Evolutionary conservation across 108 stramenopile species (phyloP), one percentile per base, ranked within the genome.

Genomic region (Stephanodiscus minutulus): DNA sequence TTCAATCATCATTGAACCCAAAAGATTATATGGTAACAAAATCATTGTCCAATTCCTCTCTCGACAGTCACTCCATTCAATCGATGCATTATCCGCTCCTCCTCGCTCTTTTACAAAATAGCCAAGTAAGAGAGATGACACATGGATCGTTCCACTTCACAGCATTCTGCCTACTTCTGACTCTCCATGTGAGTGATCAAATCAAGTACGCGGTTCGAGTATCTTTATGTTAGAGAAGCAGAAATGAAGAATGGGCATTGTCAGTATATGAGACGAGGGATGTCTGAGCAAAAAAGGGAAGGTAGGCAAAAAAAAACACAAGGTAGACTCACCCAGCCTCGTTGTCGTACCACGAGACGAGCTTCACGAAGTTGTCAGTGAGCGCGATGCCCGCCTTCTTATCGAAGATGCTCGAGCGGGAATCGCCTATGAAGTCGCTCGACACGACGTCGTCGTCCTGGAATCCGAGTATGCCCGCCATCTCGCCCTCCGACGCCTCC

Each of bases 331-430:
- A 44, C 43, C 98, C 98, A 53, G 85, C 89, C 83, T 99, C 98
- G 74, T 99, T 99, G 72, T 99, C 98, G 70, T 98, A 99, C 97
- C 98, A 99, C 13, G 95, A 90, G 17, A 99, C 98, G 70, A 99
- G 93, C 97, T 99, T 99, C 74, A 99, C 96, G 80, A 99, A 99
- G 86, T 96, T 82, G 67, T 96, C 91, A 27, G 88, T 97, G 67
- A 99, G 84, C 9, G 97, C 97, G 77, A 99, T 99, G 57, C 97
- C 97, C 25, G 98, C 98, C 84, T 94, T 98, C 72, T 96, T 86
- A 67, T 99, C 98, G 73, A 99, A 97, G 66, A 99, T 94, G 64
- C 91, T 96, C 21, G 96, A 96, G 81, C 91, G 92, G 11, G 83
- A 70, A 69, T 97, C 90, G 53, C 90, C 83, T 47, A 97, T 93